A percentile compares a stretch with the other conserved stretches of the same genome.
Evolutionary conservation across 2,329 filamentous ascomycete species (phyloP).

Genomic region (Scopulariopsis brevicaulis): DNA sequence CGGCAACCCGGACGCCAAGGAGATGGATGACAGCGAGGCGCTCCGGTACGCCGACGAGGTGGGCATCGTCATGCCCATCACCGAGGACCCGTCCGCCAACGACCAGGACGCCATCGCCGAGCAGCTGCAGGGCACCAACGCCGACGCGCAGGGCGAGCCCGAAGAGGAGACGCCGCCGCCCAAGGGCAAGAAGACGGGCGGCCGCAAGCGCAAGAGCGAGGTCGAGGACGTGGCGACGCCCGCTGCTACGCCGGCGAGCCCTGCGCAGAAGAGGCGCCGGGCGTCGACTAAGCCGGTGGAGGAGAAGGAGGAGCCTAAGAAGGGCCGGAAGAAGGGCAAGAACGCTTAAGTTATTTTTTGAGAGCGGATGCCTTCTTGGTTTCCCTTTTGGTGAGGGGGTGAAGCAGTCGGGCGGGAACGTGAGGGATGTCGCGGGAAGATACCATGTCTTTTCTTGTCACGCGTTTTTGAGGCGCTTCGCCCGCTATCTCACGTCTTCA

Average conservation of each 20-base stretch:
- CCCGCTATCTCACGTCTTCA: background rate
- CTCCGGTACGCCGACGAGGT: slow-evolving; percentile 48
- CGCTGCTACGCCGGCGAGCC: slow-evolving; percentile 34
- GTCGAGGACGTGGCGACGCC: slow-evolving; percentile 26
- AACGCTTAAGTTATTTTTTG: slow-evolving; percentile 8
- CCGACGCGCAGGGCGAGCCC: slow-evolving; percentile 25
- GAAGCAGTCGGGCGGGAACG: background rate
- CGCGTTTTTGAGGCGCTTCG: background rate
- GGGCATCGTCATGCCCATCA: slow-evolving; percentile 39
- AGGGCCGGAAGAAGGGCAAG: slow-evolving; percentile 45
- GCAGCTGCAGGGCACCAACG: slow-evolving; percentile 35
- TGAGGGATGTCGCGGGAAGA: background rate
- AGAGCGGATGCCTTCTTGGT: background rate
- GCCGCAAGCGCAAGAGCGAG: slow-evolving; percentile 41
- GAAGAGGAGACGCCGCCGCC: slow-evolving; percentile 31
- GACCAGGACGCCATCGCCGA: slow-evolving; percentile 48
- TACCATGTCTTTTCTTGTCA: background rate
- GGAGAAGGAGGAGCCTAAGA: slow-evolving; percentile 46
- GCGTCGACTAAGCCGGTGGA: slow-evolving; percentile 42
- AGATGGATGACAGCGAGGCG: slow-evolving; percentile 51
- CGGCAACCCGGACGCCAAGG: slow-evolving; percentile 44
- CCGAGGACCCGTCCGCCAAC: slow-evolving; percentile 31
- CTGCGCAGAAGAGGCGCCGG: slow-evolving; percentile 53
- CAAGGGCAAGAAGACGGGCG: slow-evolving; percentile 44
- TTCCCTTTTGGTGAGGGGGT: background rate